A percentile compares a stretch with the other conserved stretches of the same genome.
Evolutionary conservation across 768 basidiomycete genomes (phyloP).

Genomic region (Fomitopsis pulvina): DNA sequence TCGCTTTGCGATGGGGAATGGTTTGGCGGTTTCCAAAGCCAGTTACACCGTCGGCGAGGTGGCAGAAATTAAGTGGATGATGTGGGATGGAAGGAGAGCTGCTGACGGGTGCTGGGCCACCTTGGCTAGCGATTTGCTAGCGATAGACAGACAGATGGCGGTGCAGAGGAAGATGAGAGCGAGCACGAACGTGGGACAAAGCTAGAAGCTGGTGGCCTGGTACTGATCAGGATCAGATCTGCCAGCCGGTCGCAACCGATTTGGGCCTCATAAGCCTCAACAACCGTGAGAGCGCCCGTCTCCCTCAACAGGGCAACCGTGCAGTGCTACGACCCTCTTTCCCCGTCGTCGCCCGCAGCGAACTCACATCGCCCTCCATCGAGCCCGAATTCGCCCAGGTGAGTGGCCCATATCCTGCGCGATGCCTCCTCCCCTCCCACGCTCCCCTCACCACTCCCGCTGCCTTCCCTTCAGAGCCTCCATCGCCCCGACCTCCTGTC

Average conservation of each 20-base stretch:
- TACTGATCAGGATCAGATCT: neutral
- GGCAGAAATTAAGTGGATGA: too few species aligned
- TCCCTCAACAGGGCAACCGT: neutral
- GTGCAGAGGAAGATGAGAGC: too few species aligned
- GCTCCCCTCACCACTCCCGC: slow-evolving; percentile 83
- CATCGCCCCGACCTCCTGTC: slow-evolving; percentile 17
- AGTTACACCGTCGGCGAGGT: too few species aligned
- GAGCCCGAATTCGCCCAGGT: slow-evolving; percentile 11
- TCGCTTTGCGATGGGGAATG: too few species aligned
- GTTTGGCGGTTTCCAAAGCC: too few species aligned
- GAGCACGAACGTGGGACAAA: too few species aligned
- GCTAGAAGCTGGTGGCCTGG: too few species aligned
- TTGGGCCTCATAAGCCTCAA: slow-evolving; percentile 1
- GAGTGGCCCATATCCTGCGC: slow-evolving; percentile 8
- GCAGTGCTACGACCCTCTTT: neutral
- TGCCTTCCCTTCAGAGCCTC: slow-evolving; percentile 79
- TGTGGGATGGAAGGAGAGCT: too few species aligned
- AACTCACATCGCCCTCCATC: slow-evolving; percentile 4
- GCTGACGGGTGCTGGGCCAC: too few species aligned
- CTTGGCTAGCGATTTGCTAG: too few species aligned
- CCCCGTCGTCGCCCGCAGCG: slow-evolving; percentile 6
- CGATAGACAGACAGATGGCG: too few species aligned
- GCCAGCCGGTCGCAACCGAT: neutral
- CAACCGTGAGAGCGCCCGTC: neutral
- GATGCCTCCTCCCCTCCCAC: slow-evolving; percentile 30